phyloP scores from a whole-genome alignment of 768 basidiomycete genomes.

The Gymnopilus dilepis region DNA sequence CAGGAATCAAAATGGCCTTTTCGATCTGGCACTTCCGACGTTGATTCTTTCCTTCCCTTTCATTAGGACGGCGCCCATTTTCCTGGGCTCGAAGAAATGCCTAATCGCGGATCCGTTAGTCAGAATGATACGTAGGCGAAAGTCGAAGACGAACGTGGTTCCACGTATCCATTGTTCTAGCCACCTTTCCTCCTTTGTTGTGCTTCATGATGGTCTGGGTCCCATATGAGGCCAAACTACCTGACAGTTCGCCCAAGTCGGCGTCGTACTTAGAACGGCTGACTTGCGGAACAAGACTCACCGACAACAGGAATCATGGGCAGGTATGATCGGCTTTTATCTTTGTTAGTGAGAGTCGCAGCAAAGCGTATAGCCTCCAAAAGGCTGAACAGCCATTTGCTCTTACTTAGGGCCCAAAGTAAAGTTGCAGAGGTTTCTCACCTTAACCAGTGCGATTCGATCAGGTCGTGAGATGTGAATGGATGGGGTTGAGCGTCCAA shows the following conservation, averaged over 20 bases:
- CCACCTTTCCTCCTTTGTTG: conserved; percentile 41
- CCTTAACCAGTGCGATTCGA: conserved; percentile 54
- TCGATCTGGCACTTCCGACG: too few species aligned
- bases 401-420: too few species aligned
- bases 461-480: conserved; percentile 54
- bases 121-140: too few species aligned
- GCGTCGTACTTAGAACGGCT: background rate
- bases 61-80: conserved; percentile 47
- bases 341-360: conserved; percentile 38
- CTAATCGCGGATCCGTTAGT: too few species aligned
- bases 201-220: conserved; percentile 31
- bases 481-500: conserved; percentile 48
- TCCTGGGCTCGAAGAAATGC: conserved; percentile 54
- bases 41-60: conserved; percentile 30
- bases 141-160: conserved; percentile 43
- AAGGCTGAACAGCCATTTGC: too few species aligned
- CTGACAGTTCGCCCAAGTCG: conserved; percentile 13
- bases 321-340: conserved; percentile 31
- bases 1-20: too few species aligned
- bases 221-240: conserved; percentile 30
- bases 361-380: conserved; percentile 40
- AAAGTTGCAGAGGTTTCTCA: conserved; percentile 21
- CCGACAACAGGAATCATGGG: conserved; percentile 38
- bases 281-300: conserved; percentile 26
- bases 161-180: conserved; percentile 51